Evolutionary conservation across 768 basidiomycete genomes (phyloP).

Genomic region (Solioccasus polychromus): DNA sequence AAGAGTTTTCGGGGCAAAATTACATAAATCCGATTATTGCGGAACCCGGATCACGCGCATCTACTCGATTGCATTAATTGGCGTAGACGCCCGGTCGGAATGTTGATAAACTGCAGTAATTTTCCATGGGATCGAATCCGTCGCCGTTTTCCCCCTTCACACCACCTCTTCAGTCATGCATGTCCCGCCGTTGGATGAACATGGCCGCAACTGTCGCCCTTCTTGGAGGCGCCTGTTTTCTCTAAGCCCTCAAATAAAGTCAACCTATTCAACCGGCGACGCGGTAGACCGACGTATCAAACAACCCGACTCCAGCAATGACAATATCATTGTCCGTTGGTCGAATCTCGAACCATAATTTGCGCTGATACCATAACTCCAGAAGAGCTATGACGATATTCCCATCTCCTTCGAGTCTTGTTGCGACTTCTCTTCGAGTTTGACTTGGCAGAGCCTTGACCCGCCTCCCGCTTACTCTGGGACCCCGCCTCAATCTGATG

Average conservation of each 20-base stretch:
- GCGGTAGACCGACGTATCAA: slow-evolving; percentile 4
- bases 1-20: too few relatives aligned
- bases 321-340: slow-evolving; percentile 9
- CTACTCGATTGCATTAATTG: slow-evolving; percentile 7
- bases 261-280: not conserved
- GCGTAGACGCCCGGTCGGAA: slow-evolving; percentile 17
- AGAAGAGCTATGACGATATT: slow-evolving; percentile 14
- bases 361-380: slow-evolving; percentile 1
- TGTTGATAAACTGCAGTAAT: slow-evolving; percentile 31
- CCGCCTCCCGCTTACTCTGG: slow-evolving; percentile 43
- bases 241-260: not conserved
- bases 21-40: slow-evolving; percentile 27
- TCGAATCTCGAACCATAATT: not conserved
- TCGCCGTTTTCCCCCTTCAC: slow-evolving; percentile 4
- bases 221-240: slow-evolving; percentile 22
- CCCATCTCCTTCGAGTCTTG: slow-evolving; percentile 38
- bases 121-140: slow-evolving; percentile 15
- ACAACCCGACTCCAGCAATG: not conserved
- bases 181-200: slow-evolving; percentile 22
- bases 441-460: slow-evolving; percentile 21
- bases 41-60: slow-evolving; percentile 30
- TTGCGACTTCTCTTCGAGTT: slow-evolving; percentile 42
- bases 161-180: slow-evolving; percentile 18
- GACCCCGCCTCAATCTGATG: slow-evolving; percentile 11
- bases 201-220: slow-evolving; percentile 18